Conservation (phyloP, 306 rosid genomes). For the Cicer judaicum region DNA sequence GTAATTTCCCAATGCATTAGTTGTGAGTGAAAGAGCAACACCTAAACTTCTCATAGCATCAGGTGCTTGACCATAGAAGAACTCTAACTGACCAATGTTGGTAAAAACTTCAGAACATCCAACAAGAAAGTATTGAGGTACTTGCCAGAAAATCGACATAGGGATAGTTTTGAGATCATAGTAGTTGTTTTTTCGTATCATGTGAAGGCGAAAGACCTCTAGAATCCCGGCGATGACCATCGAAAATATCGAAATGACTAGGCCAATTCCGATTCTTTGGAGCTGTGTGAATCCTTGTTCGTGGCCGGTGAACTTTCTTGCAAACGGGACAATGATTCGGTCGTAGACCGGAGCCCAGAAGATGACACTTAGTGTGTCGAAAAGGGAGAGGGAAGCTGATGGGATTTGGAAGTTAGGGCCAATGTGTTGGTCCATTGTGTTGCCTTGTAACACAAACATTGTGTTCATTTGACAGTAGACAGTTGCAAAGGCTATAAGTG, state of each 20-base stretch:
- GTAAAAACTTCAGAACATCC: conserved; percentile 87
- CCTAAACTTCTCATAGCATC: conserved; percentile 89
- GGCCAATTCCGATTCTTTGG: conserved; percentile 87
- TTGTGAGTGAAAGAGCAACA: conserved; percentile 79
- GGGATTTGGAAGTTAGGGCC: conserved; percentile 76
- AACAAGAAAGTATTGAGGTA: conserved; percentile 76
- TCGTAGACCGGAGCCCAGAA: conserved; percentile 77
- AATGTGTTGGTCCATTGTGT: conserved; percentile 79
- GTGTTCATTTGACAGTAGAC: conserved; percentile 88
- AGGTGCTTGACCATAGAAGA: conserved; percentile 80
- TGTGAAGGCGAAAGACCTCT: conserved; percentile 65
- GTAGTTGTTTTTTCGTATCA: conserved; percentile 55
- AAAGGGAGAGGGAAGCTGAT: conserved; percentile 80
- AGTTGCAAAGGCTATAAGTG: conserved; percentile 69
- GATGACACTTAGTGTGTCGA: conserved; percentile 82
- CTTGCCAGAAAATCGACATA: conserved; percentile 88
- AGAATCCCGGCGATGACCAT: conserved; percentile 75
- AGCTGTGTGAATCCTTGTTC: conserved; percentile 79
- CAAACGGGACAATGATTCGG: conserved; percentile 61
- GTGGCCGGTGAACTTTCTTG: conserved; percentile 65
- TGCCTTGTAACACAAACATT: conserved; percentile 88
- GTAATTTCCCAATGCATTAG: conserved; percentile 70
- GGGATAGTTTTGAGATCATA: conserved; percentile 66
- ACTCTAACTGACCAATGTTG: conserved; percentile 69
- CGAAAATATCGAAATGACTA: conserved; percentile 62